Evolutionary conservation across 257 asterid species (phyloP).

Genomic region (Coffea eugenioides): DNA sequence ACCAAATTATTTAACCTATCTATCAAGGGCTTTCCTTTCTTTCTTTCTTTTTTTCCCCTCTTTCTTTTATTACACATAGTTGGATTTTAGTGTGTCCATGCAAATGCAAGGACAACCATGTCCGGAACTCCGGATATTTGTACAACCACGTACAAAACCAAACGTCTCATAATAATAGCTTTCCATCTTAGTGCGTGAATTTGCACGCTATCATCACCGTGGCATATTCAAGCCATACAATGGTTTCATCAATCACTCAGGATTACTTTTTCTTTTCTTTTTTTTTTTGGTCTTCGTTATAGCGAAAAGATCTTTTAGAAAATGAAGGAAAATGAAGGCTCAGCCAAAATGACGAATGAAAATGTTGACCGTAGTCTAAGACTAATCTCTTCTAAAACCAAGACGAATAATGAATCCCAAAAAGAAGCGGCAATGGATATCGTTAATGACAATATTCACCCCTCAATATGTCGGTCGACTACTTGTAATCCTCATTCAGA

Average conservation of each 20-base stretch:
- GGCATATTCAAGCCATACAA: too few relatives aligned
- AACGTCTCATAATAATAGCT: neutral
- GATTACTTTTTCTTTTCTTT: too few relatives aligned
- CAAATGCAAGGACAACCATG: constrained; percentile 21
- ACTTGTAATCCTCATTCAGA: neutral
- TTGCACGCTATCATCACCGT: neutral
- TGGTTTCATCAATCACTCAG: neutral
- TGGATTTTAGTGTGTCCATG: constrained; percentile 3
- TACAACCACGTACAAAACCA: neutral
- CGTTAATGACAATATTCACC: neutral
- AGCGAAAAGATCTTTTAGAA: neutral
- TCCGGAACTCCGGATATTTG: constrained; percentile 22
- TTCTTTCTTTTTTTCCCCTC: neutral
- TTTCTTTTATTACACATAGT: neutral
- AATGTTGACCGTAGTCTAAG: neutral
- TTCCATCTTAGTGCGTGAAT: neutral
- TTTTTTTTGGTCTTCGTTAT: too few relatives aligned
- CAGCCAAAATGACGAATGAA: neutral
- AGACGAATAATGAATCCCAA: neutral
- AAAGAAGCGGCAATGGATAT: neutral
- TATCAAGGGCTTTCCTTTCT: neutral
- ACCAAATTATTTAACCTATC: constrained; percentile 7
- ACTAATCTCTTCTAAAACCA: neutral
- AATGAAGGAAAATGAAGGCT: too few relatives aligned
- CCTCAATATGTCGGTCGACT: constrained; percentile 11